A percentile compares a stretch with the other conserved stretches of the same genome.
Evolutionary conservation across 169 alveolate species (phyloP).

Genomic region (Miamiensis avidus): DNA sequence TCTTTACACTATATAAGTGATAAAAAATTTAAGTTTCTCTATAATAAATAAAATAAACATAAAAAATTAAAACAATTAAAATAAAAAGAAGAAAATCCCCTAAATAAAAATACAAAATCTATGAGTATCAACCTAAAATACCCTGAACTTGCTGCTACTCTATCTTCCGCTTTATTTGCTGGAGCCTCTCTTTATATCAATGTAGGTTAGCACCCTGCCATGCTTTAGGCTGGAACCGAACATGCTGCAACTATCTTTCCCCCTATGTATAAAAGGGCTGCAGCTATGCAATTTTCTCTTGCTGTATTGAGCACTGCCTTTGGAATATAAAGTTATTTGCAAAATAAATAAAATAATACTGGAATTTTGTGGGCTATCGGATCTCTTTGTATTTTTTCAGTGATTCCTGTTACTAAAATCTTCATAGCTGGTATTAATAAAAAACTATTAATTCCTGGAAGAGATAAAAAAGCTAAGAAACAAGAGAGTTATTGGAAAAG

Average conservation of each 20-base stretch:
- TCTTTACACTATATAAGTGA: too few relatives aligned
- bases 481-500: too few relatives aligned
- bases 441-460: not conserved
- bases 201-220: not conserved
- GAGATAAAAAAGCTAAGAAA: not conserved
- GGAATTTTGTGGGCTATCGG: not conserved
- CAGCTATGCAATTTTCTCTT: not conserved
- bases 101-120: too few relatives aligned
- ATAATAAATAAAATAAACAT: too few relatives aligned
- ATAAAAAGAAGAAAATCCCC: too few relatives aligned
- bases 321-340: not conserved
- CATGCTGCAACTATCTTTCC: not conserved
- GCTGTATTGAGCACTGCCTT: not conserved
- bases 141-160: not conserved
- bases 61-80: too few relatives aligned
- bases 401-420: not conserved
- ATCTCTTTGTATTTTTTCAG: not conserved
- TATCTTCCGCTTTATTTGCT: not conserved
- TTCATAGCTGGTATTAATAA: too few relatives aligned
- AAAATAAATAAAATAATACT: not conserved
- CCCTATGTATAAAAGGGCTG: not conserved
- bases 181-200: not conserved
- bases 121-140: not conserved
- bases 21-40: too few relatives aligned
- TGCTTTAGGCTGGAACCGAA: not conserved